phyloP scores from a whole-genome alignment of 2,329 filamentous ascomycete genomes.

The Nigrospora osmanthi region DNA sequence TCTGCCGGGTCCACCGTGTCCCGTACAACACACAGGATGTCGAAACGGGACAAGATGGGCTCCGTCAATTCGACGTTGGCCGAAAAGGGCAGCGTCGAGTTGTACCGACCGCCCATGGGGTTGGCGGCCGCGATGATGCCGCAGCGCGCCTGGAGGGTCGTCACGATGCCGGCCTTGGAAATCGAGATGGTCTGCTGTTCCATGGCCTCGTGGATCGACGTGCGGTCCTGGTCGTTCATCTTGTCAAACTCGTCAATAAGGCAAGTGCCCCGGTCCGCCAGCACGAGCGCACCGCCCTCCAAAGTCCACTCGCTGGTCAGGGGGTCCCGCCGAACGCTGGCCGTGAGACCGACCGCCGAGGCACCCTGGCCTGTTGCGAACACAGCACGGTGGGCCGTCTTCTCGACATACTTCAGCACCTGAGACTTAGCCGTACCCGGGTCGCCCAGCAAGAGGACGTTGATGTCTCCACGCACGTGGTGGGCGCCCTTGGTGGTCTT shows the following conservation, averaged over 20 bases:
- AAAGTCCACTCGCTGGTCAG: slow-evolving; percentile 96
- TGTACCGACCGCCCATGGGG: slow-evolving; percentile 92
- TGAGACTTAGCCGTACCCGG: slow-evolving; percentile 98
- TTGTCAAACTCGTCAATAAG: slow-evolving; percentile 99
- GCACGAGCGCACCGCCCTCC: slow-evolving; percentile 88
- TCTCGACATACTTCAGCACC: slow-evolving; percentile 94
- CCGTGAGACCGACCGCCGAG: slow-evolving; percentile 93
- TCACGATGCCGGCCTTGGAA: slow-evolving; percentile 96
- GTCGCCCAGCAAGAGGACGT: slow-evolving; percentile 90
- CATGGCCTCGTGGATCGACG: slow-evolving; percentile 99
- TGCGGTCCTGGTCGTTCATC: slow-evolving; percentile 99
- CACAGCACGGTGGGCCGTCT: slow-evolving; percentile 91
- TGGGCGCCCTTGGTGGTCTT: slow-evolving; percentile 87
- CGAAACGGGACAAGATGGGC: slow-evolving; percentile 95
- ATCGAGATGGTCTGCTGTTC: slow-evolving; percentile 99
- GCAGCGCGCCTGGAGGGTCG: slow-evolving; percentile 89
- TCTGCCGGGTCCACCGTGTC: slow-evolving; percentile 90
- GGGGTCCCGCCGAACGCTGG: slow-evolving; percentile 90
- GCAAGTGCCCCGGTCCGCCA: slow-evolving; percentile 91
- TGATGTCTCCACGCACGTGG: slow-evolving; percentile 93
- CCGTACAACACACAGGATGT: slow-evolving; percentile 91
- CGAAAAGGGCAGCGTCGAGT: slow-evolving; percentile 90
- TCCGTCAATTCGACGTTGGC: slow-evolving; percentile 96
- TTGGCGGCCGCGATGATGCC: slow-evolving; percentile 96
- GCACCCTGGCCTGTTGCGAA: slow-evolving; percentile 97